phyloP scores from a whole-genome alignment of 176 grass and related monocot species.

The Oryza nivara region DNA sequence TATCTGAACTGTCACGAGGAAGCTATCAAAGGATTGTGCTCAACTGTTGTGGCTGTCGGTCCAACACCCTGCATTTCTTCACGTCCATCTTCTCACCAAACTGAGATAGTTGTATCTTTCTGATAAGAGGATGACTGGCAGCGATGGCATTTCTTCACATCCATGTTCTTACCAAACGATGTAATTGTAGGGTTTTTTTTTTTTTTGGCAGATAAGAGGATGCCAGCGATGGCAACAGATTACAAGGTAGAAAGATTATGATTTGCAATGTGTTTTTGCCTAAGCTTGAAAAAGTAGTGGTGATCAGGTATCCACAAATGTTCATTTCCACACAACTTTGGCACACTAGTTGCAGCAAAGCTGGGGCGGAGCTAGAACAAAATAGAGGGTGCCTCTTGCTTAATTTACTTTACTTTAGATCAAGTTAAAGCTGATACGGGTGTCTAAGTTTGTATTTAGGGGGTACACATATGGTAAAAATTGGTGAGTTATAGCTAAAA shows the following conservation, averaged over 20 bases:
- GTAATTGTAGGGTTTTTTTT: no score
- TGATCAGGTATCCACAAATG: background rate
- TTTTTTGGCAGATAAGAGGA: background rate
- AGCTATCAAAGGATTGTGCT: background rate
- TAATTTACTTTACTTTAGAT: no score
- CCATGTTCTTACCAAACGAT: no score
- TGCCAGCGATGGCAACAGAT: background rate
- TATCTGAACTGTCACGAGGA: background rate
- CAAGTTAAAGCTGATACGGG: no score
- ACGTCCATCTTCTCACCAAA: background rate
- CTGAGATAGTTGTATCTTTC: background rate
- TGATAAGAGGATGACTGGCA: no score
- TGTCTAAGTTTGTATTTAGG: no score
- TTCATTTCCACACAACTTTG: background rate
- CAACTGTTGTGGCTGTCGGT: background rate
- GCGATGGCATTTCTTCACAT: no score
- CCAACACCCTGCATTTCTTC: background rate
- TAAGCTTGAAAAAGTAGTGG: background rate
- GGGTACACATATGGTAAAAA: no score
- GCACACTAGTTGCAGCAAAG: no score
- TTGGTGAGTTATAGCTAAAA: no score
- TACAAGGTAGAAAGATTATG: background rate
- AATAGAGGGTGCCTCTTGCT: no score
- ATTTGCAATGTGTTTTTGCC: background rate
- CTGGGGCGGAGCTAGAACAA: no score